Conservation (phyloP, 2,329 filamentous ascomycete species). For the Endoconidiophora polonica region DNA sequence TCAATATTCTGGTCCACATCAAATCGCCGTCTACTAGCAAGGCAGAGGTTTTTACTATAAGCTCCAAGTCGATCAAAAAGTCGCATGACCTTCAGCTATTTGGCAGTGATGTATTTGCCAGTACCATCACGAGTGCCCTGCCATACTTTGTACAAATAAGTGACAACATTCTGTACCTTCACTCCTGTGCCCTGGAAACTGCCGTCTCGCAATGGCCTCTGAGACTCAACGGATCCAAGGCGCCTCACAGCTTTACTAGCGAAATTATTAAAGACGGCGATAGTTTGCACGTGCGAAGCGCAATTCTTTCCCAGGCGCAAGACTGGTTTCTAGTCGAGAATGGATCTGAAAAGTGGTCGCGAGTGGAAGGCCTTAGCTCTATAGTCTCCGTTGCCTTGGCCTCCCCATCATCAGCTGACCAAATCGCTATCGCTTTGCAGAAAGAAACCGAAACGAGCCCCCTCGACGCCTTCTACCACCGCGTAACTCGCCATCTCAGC, state of each 20-base stretch:
- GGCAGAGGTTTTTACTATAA: conserved; percentile 51
- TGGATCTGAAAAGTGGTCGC: conserved; percentile 62
- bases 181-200: conserved; percentile 62
- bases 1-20: too few relatives aligned
- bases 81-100: conserved; percentile 58
- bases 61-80: conserved; percentile 25
- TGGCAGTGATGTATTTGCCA: conserved; percentile 60
- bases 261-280: conserved; percentile 62
- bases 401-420: conserved; percentile 55
- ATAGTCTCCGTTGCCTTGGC: conserved; percentile 68
- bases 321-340: conserved; percentile 79
- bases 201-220: conserved; percentile 59
- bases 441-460: conserved; percentile 73
- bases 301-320: conserved; percentile 36
- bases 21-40: too few relatives aligned
- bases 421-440: conserved; percentile 64
- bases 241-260: conserved; percentile 15
- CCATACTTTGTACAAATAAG: conserved; percentile 81
- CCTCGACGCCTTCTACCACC: conserved; percentile 69
- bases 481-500: conserved; percentile 62
- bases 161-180: conserved; percentile 52
- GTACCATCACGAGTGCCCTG: conserved; percentile 60
- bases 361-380: conserved; percentile 67
- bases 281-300: conserved; percentile 54
- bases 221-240: conserved; percentile 26